Percentiles rank a stretch among this genome's conserved stretches.
These are phyloP conservation scores for Xylariaceae sp. DNA, from an alignment of 2,329 filamentous ascomycete species.

Conservation along the genomic window DNA sequence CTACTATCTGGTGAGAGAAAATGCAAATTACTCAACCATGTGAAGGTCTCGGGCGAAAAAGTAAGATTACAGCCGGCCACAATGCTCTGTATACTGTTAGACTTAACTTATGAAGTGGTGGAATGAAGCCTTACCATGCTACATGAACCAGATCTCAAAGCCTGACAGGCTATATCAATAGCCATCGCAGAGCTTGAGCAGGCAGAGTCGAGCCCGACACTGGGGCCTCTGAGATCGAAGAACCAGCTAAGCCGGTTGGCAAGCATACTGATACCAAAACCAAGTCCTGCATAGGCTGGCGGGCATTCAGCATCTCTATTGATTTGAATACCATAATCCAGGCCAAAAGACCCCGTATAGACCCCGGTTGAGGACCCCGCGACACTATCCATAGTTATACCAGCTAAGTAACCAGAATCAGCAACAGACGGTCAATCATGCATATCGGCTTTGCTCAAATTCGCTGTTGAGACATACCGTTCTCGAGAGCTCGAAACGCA, in stretches of 20 bases:
- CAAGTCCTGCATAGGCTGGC: slow-evolving; percentile 21
- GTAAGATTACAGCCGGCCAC: slow-evolving; percentile 11
- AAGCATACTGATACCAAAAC: slow-evolving; percentile 24
- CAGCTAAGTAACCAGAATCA: no score
- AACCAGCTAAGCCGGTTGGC: slow-evolving; percentile 33
- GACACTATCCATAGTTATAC: slow-evolving; percentile 18
- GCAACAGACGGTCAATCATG: background rate
- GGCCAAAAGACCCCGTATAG: slow-evolving; percentile 6
- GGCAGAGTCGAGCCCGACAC: slow-evolving; percentile 6
- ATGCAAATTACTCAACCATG: slow-evolving; percentile 17
- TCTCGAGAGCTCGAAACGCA: slow-evolving; percentile 21
- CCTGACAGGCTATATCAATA: slow-evolving; percentile 8
- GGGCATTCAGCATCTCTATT: slow-evolving; percentile 2
- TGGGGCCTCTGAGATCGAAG: slow-evolving; percentile 30
- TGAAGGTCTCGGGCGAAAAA: slow-evolving; percentile 4
- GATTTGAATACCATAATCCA: slow-evolving; percentile 8
- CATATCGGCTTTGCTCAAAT: background rate
- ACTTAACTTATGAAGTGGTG: background rate
- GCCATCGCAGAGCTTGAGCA: slow-evolving; percentile 12
- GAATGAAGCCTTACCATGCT: slow-evolving; percentile 8
- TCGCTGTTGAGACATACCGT: slow-evolving; percentile 6
- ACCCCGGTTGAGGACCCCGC: slow-evolving; percentile 16
- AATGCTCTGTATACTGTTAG: slow-evolving; percentile 3
- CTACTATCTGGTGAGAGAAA: slow-evolving; percentile 27
- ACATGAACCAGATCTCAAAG: background rate